Percentiles rank a stretch among this genome's conserved stretches.
phyloP scores from a whole-genome alignment of 768 basidiomycete species.

The Lactarius quietus region DNA sequence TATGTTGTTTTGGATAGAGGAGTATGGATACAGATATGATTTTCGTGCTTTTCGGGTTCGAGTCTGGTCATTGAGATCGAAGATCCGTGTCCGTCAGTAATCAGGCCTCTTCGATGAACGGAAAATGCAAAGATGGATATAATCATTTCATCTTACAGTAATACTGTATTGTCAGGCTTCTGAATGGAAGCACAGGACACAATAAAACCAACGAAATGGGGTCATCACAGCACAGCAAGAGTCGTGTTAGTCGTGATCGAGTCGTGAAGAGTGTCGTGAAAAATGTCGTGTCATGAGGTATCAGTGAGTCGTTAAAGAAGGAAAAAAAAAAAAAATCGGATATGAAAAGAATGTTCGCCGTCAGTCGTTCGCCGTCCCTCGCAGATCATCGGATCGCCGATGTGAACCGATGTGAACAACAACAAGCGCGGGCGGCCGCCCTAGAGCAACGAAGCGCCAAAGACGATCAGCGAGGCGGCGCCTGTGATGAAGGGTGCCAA shows the following conservation, averaged over 20 bases:
- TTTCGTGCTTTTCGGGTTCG: background rate
- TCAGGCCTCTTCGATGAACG: background rate
- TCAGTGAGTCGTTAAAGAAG: background rate
- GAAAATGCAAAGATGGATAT: background rate
- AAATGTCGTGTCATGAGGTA: slow-evolving; percentile 22
- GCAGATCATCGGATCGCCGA: background rate
- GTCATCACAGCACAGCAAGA: slow-evolving; percentile 9
- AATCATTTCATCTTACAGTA: no score
- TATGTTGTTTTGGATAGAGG: no score
- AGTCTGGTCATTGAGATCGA: background rate
- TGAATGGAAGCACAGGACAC: background rate
- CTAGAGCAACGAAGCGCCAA: background rate
- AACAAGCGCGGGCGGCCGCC: background rate
- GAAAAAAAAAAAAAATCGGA: background rate
- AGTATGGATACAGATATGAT: background rate
- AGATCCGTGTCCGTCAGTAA: background rate
- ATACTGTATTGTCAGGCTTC: background rate
- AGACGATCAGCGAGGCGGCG: background rate
- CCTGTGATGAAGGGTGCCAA: background rate
- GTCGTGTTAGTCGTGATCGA: slow-evolving; percentile 8
- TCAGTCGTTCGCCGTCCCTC: background rate
- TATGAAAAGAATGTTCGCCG: background rate
- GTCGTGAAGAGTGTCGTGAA: slow-evolving; percentile 24
- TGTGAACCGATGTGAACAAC: background rate
- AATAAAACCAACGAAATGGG: background rate